A percentile compares a stretch with the other conserved stretches of the same genome.
These are phyloP conservation scores for Diaporthe citriasiana DNA, from an alignment of 2,329 filamentous ascomycete genomes.

Conservation along the genomic window DNA sequence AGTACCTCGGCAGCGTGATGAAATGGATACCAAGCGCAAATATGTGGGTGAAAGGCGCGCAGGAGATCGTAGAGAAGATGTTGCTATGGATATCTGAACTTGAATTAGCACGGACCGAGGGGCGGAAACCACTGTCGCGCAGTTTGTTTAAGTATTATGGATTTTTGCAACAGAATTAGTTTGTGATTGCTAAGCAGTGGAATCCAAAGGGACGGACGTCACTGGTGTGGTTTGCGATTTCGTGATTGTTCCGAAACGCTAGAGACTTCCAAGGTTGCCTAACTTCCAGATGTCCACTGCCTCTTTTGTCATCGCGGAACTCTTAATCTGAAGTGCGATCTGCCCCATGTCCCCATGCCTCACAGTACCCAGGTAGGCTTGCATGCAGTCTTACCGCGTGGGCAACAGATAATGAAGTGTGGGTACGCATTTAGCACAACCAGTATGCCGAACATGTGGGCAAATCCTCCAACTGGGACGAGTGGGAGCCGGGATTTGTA, in stretches of 20 bases:
- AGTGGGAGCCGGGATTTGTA: not conserved
- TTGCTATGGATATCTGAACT: not conserved
- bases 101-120: not conserved
- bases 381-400: not conserved
- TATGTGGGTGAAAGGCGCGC: not conserved
- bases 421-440: no score
- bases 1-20: not conserved
- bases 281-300: not conserved
- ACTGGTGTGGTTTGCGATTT: not conserved
- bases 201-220: not conserved
- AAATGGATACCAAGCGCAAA: not conserved
- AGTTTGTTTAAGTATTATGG: not conserved
- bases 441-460: not conserved
- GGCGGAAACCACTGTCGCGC: not conserved
- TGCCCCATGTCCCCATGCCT: not conserved
- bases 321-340: no score
- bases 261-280: not conserved
- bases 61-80: not conserved
- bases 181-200: constrained; percentile 23
- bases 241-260: constrained; percentile 13
- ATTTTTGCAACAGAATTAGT: not conserved
- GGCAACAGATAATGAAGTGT: not conserved
- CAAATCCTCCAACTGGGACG: not conserved
- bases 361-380: no score
- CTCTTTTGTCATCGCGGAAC: not conserved